Evolutionary conservation across 2,329 filamentous ascomycete species (phyloP), one percentile per base, ranked within the genome.

Genomic region (Colletotrichum paranaense): DNA sequence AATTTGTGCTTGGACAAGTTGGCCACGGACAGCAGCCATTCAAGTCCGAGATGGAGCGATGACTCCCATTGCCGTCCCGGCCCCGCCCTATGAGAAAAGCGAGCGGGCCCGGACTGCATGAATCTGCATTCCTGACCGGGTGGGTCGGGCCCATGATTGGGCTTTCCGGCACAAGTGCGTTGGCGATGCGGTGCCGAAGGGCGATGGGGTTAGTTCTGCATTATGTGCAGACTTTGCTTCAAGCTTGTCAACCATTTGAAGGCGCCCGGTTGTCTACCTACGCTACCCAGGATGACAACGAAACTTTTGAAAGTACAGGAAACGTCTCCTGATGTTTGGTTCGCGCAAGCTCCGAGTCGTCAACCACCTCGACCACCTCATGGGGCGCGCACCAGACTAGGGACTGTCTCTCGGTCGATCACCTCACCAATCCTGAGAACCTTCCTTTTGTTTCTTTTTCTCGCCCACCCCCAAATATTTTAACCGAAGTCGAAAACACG

Each of bases 71-170:
- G 73, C 67, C 74, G 74, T 67, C 58, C 74, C 68, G 75, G 69
- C 59, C 66, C 73, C 75, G 76, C 65, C 78, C 78, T 78, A 76
- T 78, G 73, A 75, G 71, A 76, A 67, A 30, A 62, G 68, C 46
- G 72, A 57, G 67, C 62, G 75, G 62, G 46, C 63, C 70, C 67
- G 65, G 69, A 71, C 66, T 78, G 78, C 78, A 80, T 65, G 69
- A 75, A 67, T 70, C 74, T 78, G 75, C 77, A 78, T 77, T 77
- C 74, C 75, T 75, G 56, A 68, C 67, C 74, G 64, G 68, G 75
- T 58, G 67, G 74, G 74, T 76, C 77, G 77, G 75, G 77, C 75
- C 49, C 74, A 74, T 73, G 76, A 75, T 76, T 74, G 73, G 74
- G 69, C 60, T 73, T 63, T 55, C 52, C 62, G 56, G 75, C 56